Conservation (phyloP, 2,329 filamentous ascomycete genomes). For the Aspergillus fumigatiaffinis region DNA sequence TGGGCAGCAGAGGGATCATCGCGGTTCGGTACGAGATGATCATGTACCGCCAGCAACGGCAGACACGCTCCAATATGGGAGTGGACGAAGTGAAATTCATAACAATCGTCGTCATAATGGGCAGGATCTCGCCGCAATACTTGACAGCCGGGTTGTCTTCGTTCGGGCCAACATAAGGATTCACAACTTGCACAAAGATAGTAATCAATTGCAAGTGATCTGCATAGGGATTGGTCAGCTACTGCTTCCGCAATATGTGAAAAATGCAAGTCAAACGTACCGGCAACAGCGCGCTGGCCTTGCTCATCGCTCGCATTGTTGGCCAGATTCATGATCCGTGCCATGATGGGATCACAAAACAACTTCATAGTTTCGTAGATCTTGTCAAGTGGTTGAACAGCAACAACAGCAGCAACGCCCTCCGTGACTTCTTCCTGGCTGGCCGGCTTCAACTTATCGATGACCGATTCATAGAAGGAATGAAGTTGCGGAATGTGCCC, state of each 20-base stretch:
- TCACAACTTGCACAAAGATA: constrained; percentile 75
- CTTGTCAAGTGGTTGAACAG: constrained; percentile 75
- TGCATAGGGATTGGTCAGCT: constrained; percentile 26
- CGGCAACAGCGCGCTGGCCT: constrained; percentile 79
- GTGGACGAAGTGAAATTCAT: constrained; percentile 82
- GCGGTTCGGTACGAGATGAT: constrained; percentile 90
- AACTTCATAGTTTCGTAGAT: constrained; percentile 83
- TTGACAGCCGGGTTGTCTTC: constrained; percentile 86
- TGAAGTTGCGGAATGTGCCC: constrained; percentile 82
- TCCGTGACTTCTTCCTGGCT: constrained; percentile 97
- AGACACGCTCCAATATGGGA: constrained; percentile 89
- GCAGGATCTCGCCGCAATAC: constrained; percentile 93
- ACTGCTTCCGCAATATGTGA: background rate
- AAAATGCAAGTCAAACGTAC: constrained; percentile 39
- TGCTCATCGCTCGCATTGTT: constrained; percentile 79
- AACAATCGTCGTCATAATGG: constrained; percentile 77
- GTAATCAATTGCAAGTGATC: constrained; percentile 92
- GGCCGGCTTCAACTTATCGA: constrained; percentile 76
- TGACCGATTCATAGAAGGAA: constrained; percentile 83
- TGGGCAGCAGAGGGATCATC: constrained; percentile 77
- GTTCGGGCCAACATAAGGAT: constrained; percentile 67
- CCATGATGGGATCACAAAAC: constrained; percentile 87
- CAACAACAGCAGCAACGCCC: constrained; percentile 86
- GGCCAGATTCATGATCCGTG: constrained; percentile 79
- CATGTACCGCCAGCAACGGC: constrained; percentile 95